Base-by-base conservation (phyloP, 2,329 filamentous ascomycete genomes). In the Calonectria multiphialidica region DNA sequence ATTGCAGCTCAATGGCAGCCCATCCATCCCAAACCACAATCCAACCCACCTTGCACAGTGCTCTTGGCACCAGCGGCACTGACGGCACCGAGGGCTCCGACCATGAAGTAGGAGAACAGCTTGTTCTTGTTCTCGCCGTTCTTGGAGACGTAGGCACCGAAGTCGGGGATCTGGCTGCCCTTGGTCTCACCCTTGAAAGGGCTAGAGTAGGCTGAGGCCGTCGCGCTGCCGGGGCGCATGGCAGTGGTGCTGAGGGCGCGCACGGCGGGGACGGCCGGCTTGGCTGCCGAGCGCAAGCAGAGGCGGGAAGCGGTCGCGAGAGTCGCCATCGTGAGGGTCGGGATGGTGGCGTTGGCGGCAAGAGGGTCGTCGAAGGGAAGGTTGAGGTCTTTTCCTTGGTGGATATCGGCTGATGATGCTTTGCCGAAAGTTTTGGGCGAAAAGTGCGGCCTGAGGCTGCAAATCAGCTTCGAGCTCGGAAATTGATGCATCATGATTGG, bases 21-120 rank as follows among this genome's bases (percentile, higher is more conserved):
- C 71, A 71, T 64, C 47, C 47, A 37, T 28, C 44, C 25, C 49
- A 66, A 61, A 59, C 25, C n/a, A 42, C 9, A 42, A 42, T 65
- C 70, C 68, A 89, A 89, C 94, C 84, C 91, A 99, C 97, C 96
- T 90, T 98, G 95, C 79, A 99, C 95, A 77, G 97, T 98, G 81
- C 94, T 95, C 93, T 99, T 99, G 84, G 96, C 97, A 83, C 96
- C 96, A 78, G 97, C 94, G 71, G 96, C 96, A 77, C 94, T 92
- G 84, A 98, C 90, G 82, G 97, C 93, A 83, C 97, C 97, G 90
- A 99, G 93, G 69, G 95, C 93, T 81, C 97, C 97, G 78, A 98
- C 97, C 95, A 98, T 98, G 88, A 99, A 98, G 91, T 99, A 99
- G 82, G 93, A 92, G 86, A 98, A 97, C 79, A 98, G 88, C 89